phyloP scores from a whole-genome alignment of 2,329 filamentous ascomycete genomes.

The Phialemonium atrogriseum region DNA sequence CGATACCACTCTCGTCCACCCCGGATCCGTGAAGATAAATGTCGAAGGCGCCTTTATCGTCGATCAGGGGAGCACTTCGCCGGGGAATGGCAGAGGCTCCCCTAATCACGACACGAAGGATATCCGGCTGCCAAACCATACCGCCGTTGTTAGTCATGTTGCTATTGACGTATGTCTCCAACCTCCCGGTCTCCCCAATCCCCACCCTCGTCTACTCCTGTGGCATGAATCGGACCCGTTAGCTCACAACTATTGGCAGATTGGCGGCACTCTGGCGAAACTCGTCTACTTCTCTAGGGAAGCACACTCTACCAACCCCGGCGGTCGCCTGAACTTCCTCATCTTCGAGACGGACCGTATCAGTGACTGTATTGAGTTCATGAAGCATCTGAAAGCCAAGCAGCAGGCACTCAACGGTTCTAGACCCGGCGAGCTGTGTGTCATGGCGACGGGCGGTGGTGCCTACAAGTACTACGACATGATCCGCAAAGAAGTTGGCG shows the following conservation, averaged over 20 bases:
- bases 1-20: conserved; percentile 52
- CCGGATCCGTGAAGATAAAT: conserved; percentile 82
- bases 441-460: conserved; percentile 94
- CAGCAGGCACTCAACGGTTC: conserved; percentile 70
- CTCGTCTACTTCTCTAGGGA: conserved; percentile 96
- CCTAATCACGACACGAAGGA: conserved; percentile 67
- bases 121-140: conserved; percentile 94
- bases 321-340: conserved; percentile 87
- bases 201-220: conserved; percentile 7
- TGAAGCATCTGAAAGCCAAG: conserved; percentile 76
- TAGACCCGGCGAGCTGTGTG: conserved; percentile 63
- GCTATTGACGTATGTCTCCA: conserved; percentile 73
- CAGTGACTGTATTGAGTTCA: conserved; percentile 87
- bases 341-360: conserved; percentile 95
- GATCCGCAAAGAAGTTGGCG: conserved; percentile 73
- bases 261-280: conserved; percentile 91
- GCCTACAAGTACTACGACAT: conserved; percentile 96
- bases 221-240: conserved; percentile 7
- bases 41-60: conserved; percentile 95
- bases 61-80: conserved; percentile 61
- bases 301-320: conserved; percentile 66
- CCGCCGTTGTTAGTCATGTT: conserved; percentile 89
- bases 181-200: conserved; percentile 6
- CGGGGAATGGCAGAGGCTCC: conserved; percentile 13
- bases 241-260: conserved; percentile 41